These are phyloP conservation scores for Neckera pumila DNA, from an alignment of 225 moss, liverwort and hornwort species.

Conservation along the genomic window DNA sequence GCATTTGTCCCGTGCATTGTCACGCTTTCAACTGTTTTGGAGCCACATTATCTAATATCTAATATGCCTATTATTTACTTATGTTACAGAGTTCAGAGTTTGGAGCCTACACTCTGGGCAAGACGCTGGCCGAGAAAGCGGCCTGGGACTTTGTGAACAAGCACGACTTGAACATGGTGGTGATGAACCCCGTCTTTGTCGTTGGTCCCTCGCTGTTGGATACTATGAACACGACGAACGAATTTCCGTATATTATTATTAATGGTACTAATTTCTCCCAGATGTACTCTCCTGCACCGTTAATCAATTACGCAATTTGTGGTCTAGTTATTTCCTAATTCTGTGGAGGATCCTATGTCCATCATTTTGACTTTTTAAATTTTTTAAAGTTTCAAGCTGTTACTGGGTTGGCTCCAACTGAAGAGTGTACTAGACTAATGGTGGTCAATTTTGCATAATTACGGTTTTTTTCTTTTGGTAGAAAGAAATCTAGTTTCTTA, in stretches of 20 bases:
- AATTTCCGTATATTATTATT: background rate
- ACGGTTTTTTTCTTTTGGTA: background rate
- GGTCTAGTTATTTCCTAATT: background rate
- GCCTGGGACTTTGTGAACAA: slow-evolving; percentile 62
- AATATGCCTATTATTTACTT: background rate
- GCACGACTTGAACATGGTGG: slow-evolving; percentile 44
- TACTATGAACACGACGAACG: slow-evolving; percentile 30
- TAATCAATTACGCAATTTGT: too few relatives aligned
- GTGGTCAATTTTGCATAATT: too few relatives aligned
- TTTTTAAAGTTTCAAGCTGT: too few relatives aligned
- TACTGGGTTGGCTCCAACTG: background rate
- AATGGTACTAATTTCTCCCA: background rate
- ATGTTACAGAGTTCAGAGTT: background rate
- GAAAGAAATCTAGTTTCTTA: background rate
- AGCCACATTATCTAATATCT: background rate
- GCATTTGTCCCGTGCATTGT: background rate
- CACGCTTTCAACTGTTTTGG: background rate
- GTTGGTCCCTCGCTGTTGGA: slow-evolving; percentile 30
- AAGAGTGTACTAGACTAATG: background rate
- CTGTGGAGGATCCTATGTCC: background rate
- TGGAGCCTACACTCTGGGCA: slow-evolving; percentile 18
- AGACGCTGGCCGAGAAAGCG: slow-evolving; percentile 45
- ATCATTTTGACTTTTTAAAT: too few relatives aligned
- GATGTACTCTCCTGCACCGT: background rate
- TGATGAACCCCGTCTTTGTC: slow-evolving; percentile 26